phyloP scores from a whole-genome alignment of 2,329 filamentous ascomycete genomes.

The Lachnellula arida region DNA sequence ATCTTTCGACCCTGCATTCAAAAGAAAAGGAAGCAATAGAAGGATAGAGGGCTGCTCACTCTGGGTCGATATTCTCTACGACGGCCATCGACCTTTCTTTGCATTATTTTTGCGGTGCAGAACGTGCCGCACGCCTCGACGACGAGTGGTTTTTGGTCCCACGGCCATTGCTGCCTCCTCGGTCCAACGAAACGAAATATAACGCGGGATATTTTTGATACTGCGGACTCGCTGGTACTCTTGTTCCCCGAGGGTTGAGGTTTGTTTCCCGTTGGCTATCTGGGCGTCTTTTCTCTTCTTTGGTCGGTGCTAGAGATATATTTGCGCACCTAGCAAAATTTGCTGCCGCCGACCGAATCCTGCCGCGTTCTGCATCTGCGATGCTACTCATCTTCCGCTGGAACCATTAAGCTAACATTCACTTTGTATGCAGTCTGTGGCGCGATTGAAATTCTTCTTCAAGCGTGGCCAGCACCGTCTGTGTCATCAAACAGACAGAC shows the following conservation, averaged over 20 bases:
- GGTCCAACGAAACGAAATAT: conserved; percentile 4
- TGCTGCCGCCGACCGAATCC: conserved; percentile 2
- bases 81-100: not conserved
- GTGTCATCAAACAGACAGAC: conserved; percentile 25
- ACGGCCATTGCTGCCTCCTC: conserved; percentile 15
- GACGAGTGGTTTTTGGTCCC: conserved; percentile 6
- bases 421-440: conserved; percentile 8
- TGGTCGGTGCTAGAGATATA: conserved; percentile 10
- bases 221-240: conserved; percentile 11
- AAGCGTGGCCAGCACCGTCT: conserved; percentile 21
- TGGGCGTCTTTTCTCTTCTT: conserved; percentile 7
- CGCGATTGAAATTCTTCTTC: conserved; percentile 13
- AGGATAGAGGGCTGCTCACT: not conserved
- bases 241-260: conserved; percentile 16
- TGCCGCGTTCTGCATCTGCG: conserved; percentile 4
- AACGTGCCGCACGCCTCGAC: conserved; percentile 19
- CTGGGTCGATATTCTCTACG: conserved; percentile 6
- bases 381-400: conserved; percentile 6
- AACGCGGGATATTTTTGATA: conserved; percentile 9
- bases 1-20: conserved; percentile 1
- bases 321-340: conserved; percentile 18
- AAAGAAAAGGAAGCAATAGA: no score
- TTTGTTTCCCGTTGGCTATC: conserved; percentile 9
- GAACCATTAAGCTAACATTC: conserved; percentile 18
- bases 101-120: conserved; percentile 4